Conservation (phyloP, 2,329 filamentous ascomycete species). For the Cytospora chrysosperma region DNA sequence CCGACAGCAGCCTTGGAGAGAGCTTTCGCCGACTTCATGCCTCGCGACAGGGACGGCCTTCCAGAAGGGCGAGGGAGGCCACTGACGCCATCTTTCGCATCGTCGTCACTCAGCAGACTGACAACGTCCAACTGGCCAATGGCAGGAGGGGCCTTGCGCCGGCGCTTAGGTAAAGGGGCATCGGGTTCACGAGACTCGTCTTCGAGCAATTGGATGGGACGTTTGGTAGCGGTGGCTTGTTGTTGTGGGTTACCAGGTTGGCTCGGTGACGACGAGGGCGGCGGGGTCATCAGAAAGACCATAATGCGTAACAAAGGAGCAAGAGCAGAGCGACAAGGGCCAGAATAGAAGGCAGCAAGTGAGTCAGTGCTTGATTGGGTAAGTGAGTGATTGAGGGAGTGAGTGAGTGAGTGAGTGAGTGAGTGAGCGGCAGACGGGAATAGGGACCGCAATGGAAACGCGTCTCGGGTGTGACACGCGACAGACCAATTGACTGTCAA, state of each 20-base stretch:
- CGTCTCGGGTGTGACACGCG: no score
- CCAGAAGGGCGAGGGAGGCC: neutral
- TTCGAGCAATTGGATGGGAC: neutral
- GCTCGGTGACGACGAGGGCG: slow-evolving; percentile 18
- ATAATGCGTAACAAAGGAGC: neutral
- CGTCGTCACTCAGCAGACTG: neutral
- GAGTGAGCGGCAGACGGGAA: no score
- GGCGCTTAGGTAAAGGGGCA: slow-evolving; percentile 6
- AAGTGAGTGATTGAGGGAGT: neutral
- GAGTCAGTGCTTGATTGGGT: no score
- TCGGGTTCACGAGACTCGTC: neutral
- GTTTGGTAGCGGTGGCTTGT: neutral
- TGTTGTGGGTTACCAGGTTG: neutral
- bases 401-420: neutral
- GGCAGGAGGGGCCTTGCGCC: neutral
- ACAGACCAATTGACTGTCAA: no score
- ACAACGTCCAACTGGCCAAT: neutral
- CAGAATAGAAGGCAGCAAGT: neutral
- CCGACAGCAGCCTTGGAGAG: slow-evolving; percentile 7
- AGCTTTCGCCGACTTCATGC: neutral
- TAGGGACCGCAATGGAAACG: no score
- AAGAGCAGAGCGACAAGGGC: neutral
- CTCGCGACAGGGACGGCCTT: neutral
- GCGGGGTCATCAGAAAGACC: slow-evolving; percentile 3
- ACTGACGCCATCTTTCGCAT: no score